A percentile compares a stretch with the other conserved stretches of the same genome.
Evolutionary conservation across 2,329 filamentous ascomycete species (phyloP).

Genomic region (Penicillium brasilianum): DNA sequence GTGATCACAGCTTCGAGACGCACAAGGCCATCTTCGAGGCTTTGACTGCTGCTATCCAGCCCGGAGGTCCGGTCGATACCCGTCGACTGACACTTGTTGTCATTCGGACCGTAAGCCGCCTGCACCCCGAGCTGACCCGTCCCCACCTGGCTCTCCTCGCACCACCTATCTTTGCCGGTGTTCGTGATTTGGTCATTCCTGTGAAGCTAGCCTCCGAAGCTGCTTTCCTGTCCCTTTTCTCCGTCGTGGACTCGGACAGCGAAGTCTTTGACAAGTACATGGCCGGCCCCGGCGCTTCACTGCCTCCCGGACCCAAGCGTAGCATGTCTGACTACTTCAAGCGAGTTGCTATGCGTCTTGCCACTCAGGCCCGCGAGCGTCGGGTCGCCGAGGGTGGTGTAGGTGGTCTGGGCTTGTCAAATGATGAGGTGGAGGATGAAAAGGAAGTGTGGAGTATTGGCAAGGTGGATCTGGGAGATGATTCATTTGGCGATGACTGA

Average conservation of each 20-base stretch:
- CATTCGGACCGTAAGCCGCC: conserved; percentile 79
- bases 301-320: conserved; percentile 76
- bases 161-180: conserved; percentile 82
- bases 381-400: conserved; percentile 89
- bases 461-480: conserved; percentile 78
- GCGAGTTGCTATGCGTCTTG: conserved; percentile 81
- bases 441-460: conserved; percentile 95
- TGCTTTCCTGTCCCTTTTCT: conserved; percentile 88
- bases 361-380: conserved; percentile 84
- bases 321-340: conserved; percentile 98
- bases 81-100: conserved; percentile 86
- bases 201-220: conserved; percentile 95
- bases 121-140: conserved; percentile 77
- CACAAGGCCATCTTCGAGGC: conserved; percentile 81
- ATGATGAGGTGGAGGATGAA: conserved; percentile 93
- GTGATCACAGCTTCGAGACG: conserved; percentile 70
- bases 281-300: conserved; percentile 66
- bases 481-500: conserved; percentile 32
- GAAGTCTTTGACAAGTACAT: conserved; percentile 92
- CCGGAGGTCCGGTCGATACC: conserved; percentile 79
- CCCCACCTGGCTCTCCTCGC: conserved; percentile 82
- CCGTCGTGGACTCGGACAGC: conserved; percentile 83
- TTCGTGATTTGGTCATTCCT: conserved; percentile 89
- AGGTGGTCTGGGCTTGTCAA: conserved; percentile 81
- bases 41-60: conserved; percentile 74